Percentiles rank a stretch among this genome's conserved stretches.
phyloP scores from a whole-genome alignment of 1,139 yeast genomes.

The Pichia sp. region DNA sequence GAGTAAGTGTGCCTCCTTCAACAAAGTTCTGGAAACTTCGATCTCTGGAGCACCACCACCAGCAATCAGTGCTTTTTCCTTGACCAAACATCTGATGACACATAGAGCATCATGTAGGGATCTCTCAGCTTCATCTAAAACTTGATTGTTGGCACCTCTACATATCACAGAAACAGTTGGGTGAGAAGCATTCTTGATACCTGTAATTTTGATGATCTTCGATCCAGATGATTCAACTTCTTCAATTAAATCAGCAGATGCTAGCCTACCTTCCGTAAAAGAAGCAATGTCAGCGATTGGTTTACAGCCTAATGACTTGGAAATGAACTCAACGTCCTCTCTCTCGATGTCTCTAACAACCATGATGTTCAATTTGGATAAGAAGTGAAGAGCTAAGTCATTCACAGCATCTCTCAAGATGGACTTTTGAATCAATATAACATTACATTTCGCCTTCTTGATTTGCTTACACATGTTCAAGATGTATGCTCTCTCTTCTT shows the following conservation, averaged over 20 bases:
- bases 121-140: constrained; percentile 93
- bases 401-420: constrained; percentile 96
- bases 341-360: constrained; percentile 95
- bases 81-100: constrained; percentile 91
- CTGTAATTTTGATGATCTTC: constrained; percentile 86
- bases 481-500: constrained; percentile 94
- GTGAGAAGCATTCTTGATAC: constrained; percentile 55
- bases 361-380: constrained; percentile 86
- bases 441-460: constrained; percentile 96
- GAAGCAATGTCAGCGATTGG: constrained; percentile 95
- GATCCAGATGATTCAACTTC: constrained; percentile 91
- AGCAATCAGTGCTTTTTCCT: constrained; percentile 89
- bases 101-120: constrained; percentile 96
- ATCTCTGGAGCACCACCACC: constrained; percentile 99
- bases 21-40: constrained; percentile 77
- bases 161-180: constrained; percentile 88
- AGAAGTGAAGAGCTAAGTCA: constrained; percentile 90
- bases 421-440: constrained; percentile 85
- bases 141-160: constrained; percentile 89
- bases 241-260: constrained; percentile 86
- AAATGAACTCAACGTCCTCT: constrained; percentile 90
- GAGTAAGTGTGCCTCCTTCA: constrained; percentile 68
- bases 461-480: constrained; percentile 92
- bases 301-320: constrained; percentile 87
- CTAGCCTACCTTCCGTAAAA: constrained; percentile 88